Conservation (phyloP, 148 eudicot species). For the Amaranthus cruentus region DNA sequence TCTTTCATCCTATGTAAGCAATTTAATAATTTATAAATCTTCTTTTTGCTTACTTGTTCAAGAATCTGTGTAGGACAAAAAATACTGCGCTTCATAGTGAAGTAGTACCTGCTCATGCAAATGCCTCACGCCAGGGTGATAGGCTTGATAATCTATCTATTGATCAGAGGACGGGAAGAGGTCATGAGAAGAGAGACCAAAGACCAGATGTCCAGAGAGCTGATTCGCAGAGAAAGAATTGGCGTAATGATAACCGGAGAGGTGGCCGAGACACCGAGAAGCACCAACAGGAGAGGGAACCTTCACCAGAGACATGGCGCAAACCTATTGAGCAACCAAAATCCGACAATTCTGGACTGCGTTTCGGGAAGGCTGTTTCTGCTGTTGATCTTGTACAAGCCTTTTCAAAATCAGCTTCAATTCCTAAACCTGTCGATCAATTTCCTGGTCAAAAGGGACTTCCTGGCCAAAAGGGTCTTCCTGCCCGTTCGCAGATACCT, state of each 20-base stretch:
- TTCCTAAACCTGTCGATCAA: slow-evolving; percentile 46
- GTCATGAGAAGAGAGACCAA: slow-evolving; percentile 46
- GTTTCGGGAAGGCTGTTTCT: slow-evolving; percentile 78
- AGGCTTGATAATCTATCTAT: slow-evolving; percentile 32
- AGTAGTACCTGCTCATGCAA: slow-evolving; percentile 26
- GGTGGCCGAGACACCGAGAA: slow-evolving; percentile 48
- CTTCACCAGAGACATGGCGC: slow-evolving; percentile 98
- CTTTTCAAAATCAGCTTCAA: slow-evolving; percentile 69
- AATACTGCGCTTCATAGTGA: slow-evolving; percentile 39
- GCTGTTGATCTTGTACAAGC: slow-evolving; percentile 92
- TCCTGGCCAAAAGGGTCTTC: slow-evolving; percentile 52
- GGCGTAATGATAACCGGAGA: slow-evolving; percentile 67
- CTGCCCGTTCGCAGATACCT: slow-evolving; percentile 50
- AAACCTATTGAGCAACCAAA: slow-evolving; percentile 58
- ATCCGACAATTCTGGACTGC: slow-evolving; percentile 39
- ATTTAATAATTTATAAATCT: not conserved
- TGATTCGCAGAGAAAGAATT: slow-evolving; percentile 58
- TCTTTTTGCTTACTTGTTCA: not conserved
- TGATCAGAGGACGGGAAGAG: slow-evolving; percentile 48
- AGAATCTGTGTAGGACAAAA: slow-evolving; percentile 41
- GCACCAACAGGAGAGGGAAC: slow-evolving; percentile 59
- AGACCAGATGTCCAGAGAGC: slow-evolving; percentile 40
- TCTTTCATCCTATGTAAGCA: not conserved
- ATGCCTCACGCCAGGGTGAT: slow-evolving; percentile 38
- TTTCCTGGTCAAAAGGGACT: slow-evolving; percentile 51